Evolutionary conservation across 768 basidiomycete genomes (phyloP), one percentile per base, ranked within the genome.

Genomic region (Boletus pseudopeckii): DNA sequence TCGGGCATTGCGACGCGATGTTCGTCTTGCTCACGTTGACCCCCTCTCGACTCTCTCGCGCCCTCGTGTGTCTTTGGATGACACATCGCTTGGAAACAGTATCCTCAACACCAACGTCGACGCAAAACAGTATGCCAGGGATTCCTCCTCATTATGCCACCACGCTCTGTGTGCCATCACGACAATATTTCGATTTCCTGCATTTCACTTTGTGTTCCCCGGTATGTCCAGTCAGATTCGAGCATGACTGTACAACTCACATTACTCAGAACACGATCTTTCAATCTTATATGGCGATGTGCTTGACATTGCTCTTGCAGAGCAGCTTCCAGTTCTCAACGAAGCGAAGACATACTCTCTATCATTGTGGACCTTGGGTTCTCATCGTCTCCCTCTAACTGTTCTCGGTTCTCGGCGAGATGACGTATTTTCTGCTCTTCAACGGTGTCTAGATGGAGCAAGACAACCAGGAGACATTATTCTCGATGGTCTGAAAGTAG

Each of bases 81-180:
- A 58, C 3, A 33, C 42, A 7, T 33, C 18, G 30, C 46, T 58
- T 10, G 54, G 46, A 48, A 36, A 22, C 22, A 34, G 26, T 3
- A 47, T 34, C 45, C 7, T 54, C 40, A 45, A 50, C 61, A 38
- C 59, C 60, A 36, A 54, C n/a, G 71, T 71, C 34, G 74, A 76
- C 22, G 70, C 77, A 14, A 60, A 75, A 36, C 73, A 78, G 54
- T 53, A 66, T 48, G 72, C 75, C 18, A 67, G 70, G 41, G 75
- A 81, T 54, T 57, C 74, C 17, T 74, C 75, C 10, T 65, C 64
- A 2, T 62, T 87, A n/a, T 82, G 78, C 54, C 78, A 81, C 28
- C 69, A 78, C 55, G 80, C 83, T 4, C 70, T 88, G 28, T 74
- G 77, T 55, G 65, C 80, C 45, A 57, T 81, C 38, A 76, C 81